These are phyloP conservation scores for Pseudopithomyces chartarum DNA, from an alignment of 2,329 filamentous ascomycete genomes.

Conservation along the genomic window DNA sequence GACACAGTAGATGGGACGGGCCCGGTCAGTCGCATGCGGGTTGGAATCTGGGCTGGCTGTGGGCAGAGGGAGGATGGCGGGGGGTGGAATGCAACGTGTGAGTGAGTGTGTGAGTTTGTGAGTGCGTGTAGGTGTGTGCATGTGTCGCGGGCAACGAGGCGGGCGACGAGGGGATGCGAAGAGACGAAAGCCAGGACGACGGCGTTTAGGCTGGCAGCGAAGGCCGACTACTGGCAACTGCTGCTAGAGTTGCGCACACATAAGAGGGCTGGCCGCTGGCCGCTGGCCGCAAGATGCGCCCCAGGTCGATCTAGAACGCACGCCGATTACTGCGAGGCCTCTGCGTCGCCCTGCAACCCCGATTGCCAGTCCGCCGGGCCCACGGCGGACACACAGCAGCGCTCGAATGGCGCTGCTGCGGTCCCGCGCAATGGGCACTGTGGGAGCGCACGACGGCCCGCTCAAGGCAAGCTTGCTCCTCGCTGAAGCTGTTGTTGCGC, in stretches of 20 bases:
- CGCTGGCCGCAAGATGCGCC: conserved; percentile 24
- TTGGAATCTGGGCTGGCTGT: not conserved
- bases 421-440: not conserved
- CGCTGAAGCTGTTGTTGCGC: not conserved
- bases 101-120: conserved; percentile 17
- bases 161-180: conserved; percentile 25
- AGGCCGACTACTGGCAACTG: conserved; percentile 18
- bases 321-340: conserved; percentile 25
- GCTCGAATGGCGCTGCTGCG: not conserved
- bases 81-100: conserved; percentile 26
- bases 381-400: not conserved
- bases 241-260: conserved; percentile 22
- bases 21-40: conserved; percentile 14
- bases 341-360: conserved; percentile 23
- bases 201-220: conserved; percentile 32
- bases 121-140: too few species aligned
- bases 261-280: conserved; percentile 18
- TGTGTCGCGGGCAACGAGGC: too few species aligned
- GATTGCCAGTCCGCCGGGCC: not conserved
- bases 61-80: conserved; percentile 20
- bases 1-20: conserved; percentile 16
- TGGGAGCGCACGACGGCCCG: not conserved
- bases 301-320: conserved; percentile 41
- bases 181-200: conserved; percentile 25
- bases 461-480: not conserved